Conservation (phyloP, 2,329 filamentous ascomycete genomes). For the Myriosclerotinia duriaeana region DNA sequence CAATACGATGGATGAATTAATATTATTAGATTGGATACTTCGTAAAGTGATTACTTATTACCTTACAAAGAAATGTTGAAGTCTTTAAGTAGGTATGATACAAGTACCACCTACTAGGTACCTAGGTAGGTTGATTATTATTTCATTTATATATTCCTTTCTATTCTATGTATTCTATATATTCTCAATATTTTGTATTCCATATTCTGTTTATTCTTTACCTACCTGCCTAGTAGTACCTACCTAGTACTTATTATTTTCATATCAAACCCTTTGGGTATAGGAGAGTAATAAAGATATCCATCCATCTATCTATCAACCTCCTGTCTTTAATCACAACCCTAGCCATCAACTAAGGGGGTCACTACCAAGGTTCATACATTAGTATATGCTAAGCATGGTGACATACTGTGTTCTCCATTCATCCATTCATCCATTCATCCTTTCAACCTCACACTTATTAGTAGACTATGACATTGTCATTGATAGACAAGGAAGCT, state of each 20-base stretch:
- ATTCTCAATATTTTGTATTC: too few species aligned
- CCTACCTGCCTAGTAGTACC: background rate
- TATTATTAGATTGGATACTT: background rate
- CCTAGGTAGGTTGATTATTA: too few species aligned
- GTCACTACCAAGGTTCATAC: constrained; percentile 12
- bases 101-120: too few species aligned
- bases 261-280: background rate
- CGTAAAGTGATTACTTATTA: too few species aligned
- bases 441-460: constrained; percentile 7
- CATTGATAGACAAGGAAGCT: background rate
- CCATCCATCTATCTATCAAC: too few species aligned
- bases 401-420: constrained; percentile 10
- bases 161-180: too few species aligned
- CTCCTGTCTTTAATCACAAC: background rate
- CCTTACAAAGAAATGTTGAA: too few species aligned
- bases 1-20: background rate
- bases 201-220: background rate
- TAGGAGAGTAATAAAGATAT: background rate
- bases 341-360: constrained; percentile 12
- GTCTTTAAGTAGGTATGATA: too few species aligned
- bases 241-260: background rate
- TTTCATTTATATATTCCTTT: too few species aligned
- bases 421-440: background rate
- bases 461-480: too few species aligned
- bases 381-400: constrained; percentile 9